A percentile compares a stretch with the other conserved stretches of the same genome.
Conservation (phyloP, 179 eudicot species). For the Vitellaria paradoxa region DNA sequence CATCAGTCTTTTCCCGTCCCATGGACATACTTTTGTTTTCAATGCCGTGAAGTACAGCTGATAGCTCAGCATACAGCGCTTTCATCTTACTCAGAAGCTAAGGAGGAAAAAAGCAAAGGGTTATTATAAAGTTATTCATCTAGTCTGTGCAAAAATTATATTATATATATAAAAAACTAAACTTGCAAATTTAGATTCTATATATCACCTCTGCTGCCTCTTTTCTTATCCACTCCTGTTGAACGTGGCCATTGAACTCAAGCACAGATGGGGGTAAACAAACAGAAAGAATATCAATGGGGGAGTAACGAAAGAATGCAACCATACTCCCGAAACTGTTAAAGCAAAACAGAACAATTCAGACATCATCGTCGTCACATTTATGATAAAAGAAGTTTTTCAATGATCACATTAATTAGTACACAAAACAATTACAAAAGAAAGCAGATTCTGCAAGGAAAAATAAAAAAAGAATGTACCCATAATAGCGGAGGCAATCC, state of each 20-base stretch:
- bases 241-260: slow-evolving; percentile 55
- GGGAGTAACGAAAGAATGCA: slow-evolving; percentile 88
- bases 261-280: slow-evolving; percentile 74
- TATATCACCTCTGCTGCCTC: slow-evolving; percentile 71
- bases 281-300: slow-evolving; percentile 85
- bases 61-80: too few relatives aligned
- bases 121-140: too few relatives aligned
- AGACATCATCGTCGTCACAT: neutral
- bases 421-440: neutral
- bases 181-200: neutral
- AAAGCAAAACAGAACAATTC: slow-evolving; percentile 6
- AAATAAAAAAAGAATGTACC: slow-evolving; percentile 38
- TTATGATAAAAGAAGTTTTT: neutral
- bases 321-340: slow-evolving; percentile 86
- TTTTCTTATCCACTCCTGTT: slow-evolving; percentile 71
- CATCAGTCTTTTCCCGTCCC: too few relatives aligned
- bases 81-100: too few relatives aligned
- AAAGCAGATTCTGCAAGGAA: slow-evolving; percentile 4
- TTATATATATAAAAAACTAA: too few relatives aligned
- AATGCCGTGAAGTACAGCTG: too few relatives aligned
- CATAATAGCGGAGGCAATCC: slow-evolving; percentile 94
- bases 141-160: too few relatives aligned
- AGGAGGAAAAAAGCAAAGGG: too few relatives aligned
- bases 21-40: too few relatives aligned
- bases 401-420: neutral